Evolutionary conservation across 331 rosid species (phyloP).

Genomic region (Acacia concinna): DNA sequence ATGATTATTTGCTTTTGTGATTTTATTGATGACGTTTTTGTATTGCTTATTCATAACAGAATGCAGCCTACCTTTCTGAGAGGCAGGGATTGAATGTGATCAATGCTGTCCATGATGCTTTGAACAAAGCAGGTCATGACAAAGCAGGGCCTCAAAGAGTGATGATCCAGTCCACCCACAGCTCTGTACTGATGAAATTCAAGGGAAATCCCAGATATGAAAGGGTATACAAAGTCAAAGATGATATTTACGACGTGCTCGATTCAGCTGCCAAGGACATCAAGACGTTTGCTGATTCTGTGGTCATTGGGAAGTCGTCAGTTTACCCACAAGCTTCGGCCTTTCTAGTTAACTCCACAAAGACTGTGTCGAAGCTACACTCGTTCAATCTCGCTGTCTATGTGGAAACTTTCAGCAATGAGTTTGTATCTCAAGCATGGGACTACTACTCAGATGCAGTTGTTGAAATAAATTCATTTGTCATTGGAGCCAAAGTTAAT

Average conservation of each 20-base stretch:
- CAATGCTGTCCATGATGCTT: constrained; percentile 46
- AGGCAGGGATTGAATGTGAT: constrained; percentile 44
- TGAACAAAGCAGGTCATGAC: constrained; percentile 61
- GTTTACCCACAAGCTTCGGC: constrained; percentile 43
- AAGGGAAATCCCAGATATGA: constrained; percentile 52
- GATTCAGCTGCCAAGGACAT: constrained; percentile 49
- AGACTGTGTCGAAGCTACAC: constrained; percentile 44
- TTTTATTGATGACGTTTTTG: constrained; percentile 27
- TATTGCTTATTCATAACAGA: constrained; percentile 45
- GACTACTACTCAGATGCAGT: constrained; percentile 86
- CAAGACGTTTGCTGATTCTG: constrained; percentile 73
- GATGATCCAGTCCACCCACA: constrained; percentile 72
- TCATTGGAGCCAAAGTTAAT: constrained; percentile 50
- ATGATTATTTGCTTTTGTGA: constrained; percentile 15
- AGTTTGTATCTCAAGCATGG: constrained; percentile 93
- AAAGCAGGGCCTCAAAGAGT: constrained; percentile 45
- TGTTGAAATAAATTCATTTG: constrained; percentile 74
- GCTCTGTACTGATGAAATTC: constrained; percentile 60
- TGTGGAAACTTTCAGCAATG: constrained; percentile 68
- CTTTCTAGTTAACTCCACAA: constrained; percentile 41
- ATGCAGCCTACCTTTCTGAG: constrained; percentile 78
- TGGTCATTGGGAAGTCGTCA: constrained; percentile 61
- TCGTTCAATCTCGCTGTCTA: constrained; percentile 57
- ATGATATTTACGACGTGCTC: constrained; percentile 41
- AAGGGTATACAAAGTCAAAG: constrained; percentile 67